Evolutionary conservation across 805 yeast genomes (phyloP), one percentile per base, ranked within the genome.

Genomic region (Maudiozyma saulgeensis): DNA sequence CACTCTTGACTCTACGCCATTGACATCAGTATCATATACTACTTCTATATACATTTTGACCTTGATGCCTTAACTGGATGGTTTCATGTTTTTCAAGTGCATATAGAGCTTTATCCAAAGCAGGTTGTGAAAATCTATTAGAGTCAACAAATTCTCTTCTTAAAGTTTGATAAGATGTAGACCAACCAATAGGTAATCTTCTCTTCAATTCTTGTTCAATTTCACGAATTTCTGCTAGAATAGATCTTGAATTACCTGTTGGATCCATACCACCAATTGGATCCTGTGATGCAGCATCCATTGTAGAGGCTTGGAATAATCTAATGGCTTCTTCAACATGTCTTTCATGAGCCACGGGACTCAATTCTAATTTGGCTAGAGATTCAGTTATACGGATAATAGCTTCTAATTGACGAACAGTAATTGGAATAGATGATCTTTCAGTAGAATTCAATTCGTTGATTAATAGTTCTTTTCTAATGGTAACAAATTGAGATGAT

Each of bases 261-360:
- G 72, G 73, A 34, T 66, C 59, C 42, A 72, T 61, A 41, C 75
- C 77, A 42, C 78, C 77, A 38, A 82, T 83, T 26, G 69, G 68
- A 53, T 67, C 70, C 49, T 67, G 69, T 1, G 69, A 66, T 11
- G 87, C 91, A 0, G 99, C 99, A 63, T 90, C 90, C 95, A 93
- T 89, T 0, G 99, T 93, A 1, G 99, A 93, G 0, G 99, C 97
- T 52, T 87, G 87, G 68, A 93, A 93, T 53, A 93, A 72, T 60
- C 99, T 73, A 53, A 93, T 87, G 0, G 98, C 97, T 64, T 93
- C 99, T 59, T 87, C 91, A 28, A 93, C 99, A 63, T 93, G 98
- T 54, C 79, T 83, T 58, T 81, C 93, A 8, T 80, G 77, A 3
- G 96, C 98, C 16, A 88, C 76, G 1, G 97, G 91, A 13, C 84